Base-by-base conservation (phyloP, 371 early-diverging fungal genomes). In the Rhizopus stolonifer region DNA sequence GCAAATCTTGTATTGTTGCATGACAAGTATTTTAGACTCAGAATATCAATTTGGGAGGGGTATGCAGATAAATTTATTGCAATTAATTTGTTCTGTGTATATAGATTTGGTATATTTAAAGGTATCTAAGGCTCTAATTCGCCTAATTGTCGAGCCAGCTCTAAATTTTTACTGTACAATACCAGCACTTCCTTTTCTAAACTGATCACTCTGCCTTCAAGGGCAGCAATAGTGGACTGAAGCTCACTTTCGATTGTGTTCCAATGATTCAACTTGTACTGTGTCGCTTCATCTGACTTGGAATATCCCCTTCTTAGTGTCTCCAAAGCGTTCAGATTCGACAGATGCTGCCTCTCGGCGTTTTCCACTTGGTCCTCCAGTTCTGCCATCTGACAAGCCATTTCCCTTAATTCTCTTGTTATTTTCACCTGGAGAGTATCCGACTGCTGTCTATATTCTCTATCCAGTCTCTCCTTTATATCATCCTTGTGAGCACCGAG, bases 121-220 rank as follows among this genome's bases (percentile, higher is more conserved):
- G n/a, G n/a, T n/a, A n/a, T 46, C 7, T 54, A 58, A 43, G 47
- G 31, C n/a, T 54, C 64, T 26, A 64, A 42, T 33, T 58, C 58
- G 34, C 64, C 56, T 19, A 64, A 47, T 34, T 54, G 58, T 17
- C 46, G 58, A 24, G 64, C 53, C 39, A 64, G 29, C 33, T 58
- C 45, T 13, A 64, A 38, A 11, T 64, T 64, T 49, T 59, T 64
- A 17, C 53, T 36, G 33, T 59, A 64, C 11, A 64, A 32, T 23
- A 55, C 15, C 3, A 64, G 52, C 0, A 45, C 54, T 25, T 64
- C 64, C 24, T 54, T n/a, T 23, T 64, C 64, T 14, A 64, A 32
- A 2, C 19, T 23, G 13, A 25, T 14, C 1, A 52, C 23, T 14
- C 31, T 58, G 2, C 31, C 45, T 34, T 64, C 49, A 9, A 47